A percentile compares a stretch with the other conserved stretches of the same genome.
Evolutionary conservation across 768 basidiomycete species (phyloP).

Genomic region (Pleurotus tuoliensis): DNA sequence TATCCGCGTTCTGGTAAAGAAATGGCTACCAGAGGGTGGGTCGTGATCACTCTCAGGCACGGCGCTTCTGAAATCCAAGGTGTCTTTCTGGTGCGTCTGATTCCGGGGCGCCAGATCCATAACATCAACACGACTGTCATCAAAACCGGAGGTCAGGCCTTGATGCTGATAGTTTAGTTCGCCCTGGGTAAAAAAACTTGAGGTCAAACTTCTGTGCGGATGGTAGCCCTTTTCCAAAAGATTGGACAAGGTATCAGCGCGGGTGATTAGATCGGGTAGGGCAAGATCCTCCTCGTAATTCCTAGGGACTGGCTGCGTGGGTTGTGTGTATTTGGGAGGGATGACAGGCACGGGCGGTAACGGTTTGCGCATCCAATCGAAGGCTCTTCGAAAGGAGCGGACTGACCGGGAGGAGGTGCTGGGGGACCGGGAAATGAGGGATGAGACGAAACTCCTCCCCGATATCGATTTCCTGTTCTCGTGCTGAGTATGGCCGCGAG

Average conservation of each 20-base stretch:
- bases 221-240: slow-evolving; percentile 51
- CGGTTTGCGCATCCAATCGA: slow-evolving; percentile 49
- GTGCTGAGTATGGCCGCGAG: not conserved
- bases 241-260: slow-evolving; percentile 43
- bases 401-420: slow-evolving; percentile 18
- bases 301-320: slow-evolving; percentile 33
- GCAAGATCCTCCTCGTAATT: slow-evolving; percentile 43
- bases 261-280: slow-evolving; percentile 46
- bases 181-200: slow-evolving; percentile 10
- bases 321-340: slow-evolving; percentile 39
- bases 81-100: not conserved
- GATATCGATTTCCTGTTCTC: slow-evolving; percentile 28
- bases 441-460: slow-evolving; percentile 42
- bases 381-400: slow-evolving; percentile 31
- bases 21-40: not conserved
- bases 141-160: slow-evolving; percentile 17
- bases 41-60: not conserved
- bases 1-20: slow-evolving; percentile 11
- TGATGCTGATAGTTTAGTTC: slow-evolving; percentile 9
- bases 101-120: not conserved
- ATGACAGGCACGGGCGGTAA: slow-evolving; percentile 57
- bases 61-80: not conserved
- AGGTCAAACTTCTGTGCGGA: slow-evolving; percentile 42
- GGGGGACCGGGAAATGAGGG: slow-evolving; percentile 48
- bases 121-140: slow-evolving; percentile 7